Evolutionary conservation across 2,329 filamentous ascomycete species (phyloP).

Genomic region (Colletotrichum caudatum): DNA sequence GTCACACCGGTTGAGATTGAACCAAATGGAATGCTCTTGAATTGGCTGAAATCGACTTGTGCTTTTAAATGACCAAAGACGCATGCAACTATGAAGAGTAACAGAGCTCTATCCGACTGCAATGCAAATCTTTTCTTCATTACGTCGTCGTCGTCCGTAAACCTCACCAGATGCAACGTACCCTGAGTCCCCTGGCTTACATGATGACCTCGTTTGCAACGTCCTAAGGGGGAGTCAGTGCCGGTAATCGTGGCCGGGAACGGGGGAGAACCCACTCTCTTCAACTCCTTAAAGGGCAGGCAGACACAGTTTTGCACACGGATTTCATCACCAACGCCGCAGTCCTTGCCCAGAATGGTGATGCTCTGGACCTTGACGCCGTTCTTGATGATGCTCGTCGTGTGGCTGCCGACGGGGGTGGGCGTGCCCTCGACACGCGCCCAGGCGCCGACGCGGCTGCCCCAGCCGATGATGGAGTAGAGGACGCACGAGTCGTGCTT

Average conservation of each 20-base stretch:
- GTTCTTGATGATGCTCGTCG: constrained; percentile 95
- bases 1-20: background rate
- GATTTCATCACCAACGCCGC: constrained; percentile 91
- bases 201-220: constrained; percentile 92
- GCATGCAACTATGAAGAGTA: constrained; percentile 40
- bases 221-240: constrained; percentile 67
- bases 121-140: constrained; percentile 36
- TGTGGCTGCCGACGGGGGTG: constrained; percentile 87
- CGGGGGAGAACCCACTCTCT: constrained; percentile 75
- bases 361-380: constrained; percentile 99
- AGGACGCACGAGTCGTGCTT: constrained; percentile 96
- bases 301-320: constrained; percentile 98
- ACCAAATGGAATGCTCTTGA: constrained; percentile 16
- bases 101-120: constrained; percentile 35
- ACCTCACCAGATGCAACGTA: constrained; percentile 7
- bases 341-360: constrained; percentile 97
- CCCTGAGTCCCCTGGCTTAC: constrained; percentile 61
- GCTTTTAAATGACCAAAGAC: constrained; percentile 41
- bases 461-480: constrained; percentile 97
- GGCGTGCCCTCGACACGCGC: constrained; percentile 96
- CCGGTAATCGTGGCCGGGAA: constrained; percentile 3
- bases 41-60: constrained; percentile 38
- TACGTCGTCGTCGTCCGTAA: constrained; percentile 38
- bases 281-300: constrained; percentile 97
- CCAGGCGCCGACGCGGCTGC: constrained; percentile 96